phyloP scores from a whole-genome alignment of 768 basidiomycete species.

The Psilocybe sp. region DNA sequence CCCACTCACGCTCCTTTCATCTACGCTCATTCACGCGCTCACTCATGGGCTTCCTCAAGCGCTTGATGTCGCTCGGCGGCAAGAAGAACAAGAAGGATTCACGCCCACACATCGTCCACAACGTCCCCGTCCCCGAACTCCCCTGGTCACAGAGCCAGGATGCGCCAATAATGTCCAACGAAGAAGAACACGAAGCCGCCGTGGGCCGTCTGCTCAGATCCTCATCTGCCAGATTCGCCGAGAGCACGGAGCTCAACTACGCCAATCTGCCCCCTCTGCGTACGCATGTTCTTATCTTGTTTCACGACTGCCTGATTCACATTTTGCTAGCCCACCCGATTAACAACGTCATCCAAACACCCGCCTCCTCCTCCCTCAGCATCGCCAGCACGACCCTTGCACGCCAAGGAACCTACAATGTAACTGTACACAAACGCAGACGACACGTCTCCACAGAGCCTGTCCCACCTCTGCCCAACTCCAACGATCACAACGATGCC shows the following conservation, averaged over 20 bases:
- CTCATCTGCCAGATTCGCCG: slow-evolving; percentile 64
- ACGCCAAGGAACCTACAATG: slow-evolving; percentile 63
- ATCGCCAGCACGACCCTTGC: slow-evolving; percentile 48
- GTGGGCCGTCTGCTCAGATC: slow-evolving; percentile 62
- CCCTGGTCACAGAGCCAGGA: slow-evolving; percentile 16
- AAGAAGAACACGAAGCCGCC: slow-evolving; percentile 51
- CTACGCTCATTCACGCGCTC: slow-evolving; percentile 18
- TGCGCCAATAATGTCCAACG: slow-evolving; percentile 21
- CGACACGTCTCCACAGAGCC: slow-evolving; percentile 51
- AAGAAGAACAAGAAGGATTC: slow-evolving; percentile 53
- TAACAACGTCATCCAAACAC: slow-evolving; percentile 48
- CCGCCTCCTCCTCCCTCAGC: slow-evolving; percentile 50
- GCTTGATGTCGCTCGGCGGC: slow-evolving; percentile 64
- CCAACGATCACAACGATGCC: slow-evolving; percentile 24
- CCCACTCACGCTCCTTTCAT: slow-evolving; percentile 19
- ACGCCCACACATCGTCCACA: slow-evolving; percentile 23
- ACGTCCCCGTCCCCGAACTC: slow-evolving; percentile 23
- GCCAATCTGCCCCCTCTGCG: slow-evolving; percentile 64
- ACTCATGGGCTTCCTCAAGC: slow-evolving; percentile 70
- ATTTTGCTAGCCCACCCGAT: slow-evolving; percentile 59
- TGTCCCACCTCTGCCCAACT: slow-evolving; percentile 47
- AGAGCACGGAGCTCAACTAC: slow-evolving; percentile 55
- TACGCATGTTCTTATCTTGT: slow-evolving; percentile 34
- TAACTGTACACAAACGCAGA: slow-evolving; percentile 65
- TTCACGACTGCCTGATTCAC: slow-evolving; percentile 9